phyloP scores from a whole-genome alignment of 805 yeast genomes.

The Wickerhamomyces strasburgensis region DNA sequence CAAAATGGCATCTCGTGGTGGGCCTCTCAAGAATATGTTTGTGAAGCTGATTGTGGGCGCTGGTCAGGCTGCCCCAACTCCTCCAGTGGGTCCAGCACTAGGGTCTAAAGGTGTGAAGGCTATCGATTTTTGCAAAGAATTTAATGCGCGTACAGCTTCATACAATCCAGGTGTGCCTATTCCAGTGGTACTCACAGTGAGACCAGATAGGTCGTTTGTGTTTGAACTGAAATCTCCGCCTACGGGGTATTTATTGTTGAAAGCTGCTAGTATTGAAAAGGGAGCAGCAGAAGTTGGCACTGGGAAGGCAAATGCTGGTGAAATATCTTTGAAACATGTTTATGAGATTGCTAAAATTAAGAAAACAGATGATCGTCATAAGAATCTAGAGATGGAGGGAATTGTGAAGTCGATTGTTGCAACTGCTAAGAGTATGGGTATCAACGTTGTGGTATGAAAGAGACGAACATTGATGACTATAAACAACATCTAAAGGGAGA shows the following conservation, averaged over 20 bases:
- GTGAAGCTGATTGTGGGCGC: constrained; percentile 93
- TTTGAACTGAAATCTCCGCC: constrained; percentile 91
- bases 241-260: constrained; percentile 76
- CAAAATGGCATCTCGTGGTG: constrained; percentile 25
- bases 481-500: not conserved
- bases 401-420: constrained; percentile 80
- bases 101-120: constrained; percentile 99
- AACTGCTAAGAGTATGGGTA: constrained; percentile 88
- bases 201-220: constrained; percentile 86
- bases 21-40: constrained; percentile 38
- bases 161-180: constrained; percentile 83
- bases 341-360: constrained; percentile 95
- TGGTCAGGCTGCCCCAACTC: constrained; percentile 97
- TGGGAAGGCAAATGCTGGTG: constrained; percentile 60
- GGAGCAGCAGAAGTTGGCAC: constrained; percentile 62
- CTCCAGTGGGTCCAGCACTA: constrained; percentile 98
- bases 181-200: constrained; percentile 78
- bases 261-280: constrained; percentile 75
- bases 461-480: not conserved
- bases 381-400: constrained; percentile 61
- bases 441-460: constrained; percentile 63
- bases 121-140: constrained; percentile 96
- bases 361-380: constrained; percentile 78
- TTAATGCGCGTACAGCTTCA: constrained; percentile 93
- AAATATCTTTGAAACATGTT: constrained; percentile 74